A percentile compares a stretch with the other conserved stretches of the same genome.
Conservation (phyloP, 2,329 filamentous ascomycete species). For the Teratosphaeria pseudoeucalypti region DNA sequence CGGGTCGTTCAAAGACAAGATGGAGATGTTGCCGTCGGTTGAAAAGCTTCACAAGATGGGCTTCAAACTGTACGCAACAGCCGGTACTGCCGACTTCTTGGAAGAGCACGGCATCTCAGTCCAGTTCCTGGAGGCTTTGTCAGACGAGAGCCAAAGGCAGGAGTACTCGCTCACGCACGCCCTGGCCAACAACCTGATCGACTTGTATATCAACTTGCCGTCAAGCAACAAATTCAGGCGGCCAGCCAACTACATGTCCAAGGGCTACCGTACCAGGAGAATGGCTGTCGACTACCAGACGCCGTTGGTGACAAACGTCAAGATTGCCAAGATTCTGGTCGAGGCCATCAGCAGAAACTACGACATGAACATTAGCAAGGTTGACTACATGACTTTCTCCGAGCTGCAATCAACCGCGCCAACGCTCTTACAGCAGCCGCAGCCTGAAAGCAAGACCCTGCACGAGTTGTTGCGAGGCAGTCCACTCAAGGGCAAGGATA, state of each 20-base stretch:
- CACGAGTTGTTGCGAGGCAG: constrained; percentile 66
- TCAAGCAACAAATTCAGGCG: constrained; percentile 95
- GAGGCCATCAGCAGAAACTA: constrained; percentile 89
- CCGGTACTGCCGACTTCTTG: constrained; percentile 92
- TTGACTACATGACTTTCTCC: constrained; percentile 81
- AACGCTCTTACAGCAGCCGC: constrained; percentile 28
- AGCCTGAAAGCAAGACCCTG: constrained; percentile 43
- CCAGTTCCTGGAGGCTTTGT: constrained; percentile 82
- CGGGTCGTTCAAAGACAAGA: constrained; percentile 94
- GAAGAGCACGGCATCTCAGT: constrained; percentile 86
- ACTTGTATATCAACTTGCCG: constrained; percentile 98
- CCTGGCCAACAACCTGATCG: constrained; percentile 93
- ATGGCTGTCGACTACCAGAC: constrained; percentile 99
- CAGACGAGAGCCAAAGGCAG: constrained; percentile 73
- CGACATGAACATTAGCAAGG: constrained; percentile 67
- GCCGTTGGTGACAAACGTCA: constrained; percentile 94
- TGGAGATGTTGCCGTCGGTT: constrained; percentile 90
- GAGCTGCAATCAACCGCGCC: constrained; percentile 25
- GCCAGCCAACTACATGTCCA: constrained; percentile 96
- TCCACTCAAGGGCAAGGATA: constrained; percentile 78
- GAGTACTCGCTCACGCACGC: constrained; percentile 97
- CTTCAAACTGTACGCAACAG: constrained; percentile 91
- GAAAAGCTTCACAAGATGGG: constrained; percentile 81
- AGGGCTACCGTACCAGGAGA: constrained; percentile 88
- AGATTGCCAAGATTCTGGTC: constrained; percentile 95